Evolutionary conservation across 257 asterid genomes (phyloP).

Genomic region (Solanum dulcamara): DNA sequence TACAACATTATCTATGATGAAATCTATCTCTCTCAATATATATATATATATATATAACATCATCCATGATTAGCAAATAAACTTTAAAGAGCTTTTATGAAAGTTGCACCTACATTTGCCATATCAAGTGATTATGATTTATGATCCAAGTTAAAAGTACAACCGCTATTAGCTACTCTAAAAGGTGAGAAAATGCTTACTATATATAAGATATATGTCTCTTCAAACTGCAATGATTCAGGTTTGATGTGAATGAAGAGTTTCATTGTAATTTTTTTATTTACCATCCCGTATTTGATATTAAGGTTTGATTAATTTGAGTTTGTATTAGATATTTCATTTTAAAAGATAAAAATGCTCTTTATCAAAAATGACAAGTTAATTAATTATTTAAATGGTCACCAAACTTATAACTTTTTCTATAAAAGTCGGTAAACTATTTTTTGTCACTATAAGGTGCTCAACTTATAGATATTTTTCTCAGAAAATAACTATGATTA

Average conservation of each 20-base stretch:
- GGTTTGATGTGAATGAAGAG: neutral
- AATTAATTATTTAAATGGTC: neutral
- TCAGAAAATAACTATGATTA: neutral
- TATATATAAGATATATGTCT: neutral
- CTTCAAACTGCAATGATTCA: neutral
- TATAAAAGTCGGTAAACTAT: neutral
- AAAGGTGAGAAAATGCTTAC: neutral
- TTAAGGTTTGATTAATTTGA: neutral
- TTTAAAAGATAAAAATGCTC: neutral
- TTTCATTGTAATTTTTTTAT: neutral
- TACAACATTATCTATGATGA: too few species aligned
- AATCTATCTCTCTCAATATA: too few species aligned
- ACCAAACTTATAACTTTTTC: neutral
- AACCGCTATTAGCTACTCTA: neutral
- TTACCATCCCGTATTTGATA: neutral
- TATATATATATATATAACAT: too few species aligned
- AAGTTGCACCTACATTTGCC: neutral
- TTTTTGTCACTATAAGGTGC: neutral
- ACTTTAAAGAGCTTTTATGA: neutral
- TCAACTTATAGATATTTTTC: neutral
- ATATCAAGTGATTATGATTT: neutral
- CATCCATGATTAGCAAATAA: neutral
- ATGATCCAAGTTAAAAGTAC: neutral
- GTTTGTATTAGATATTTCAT: neutral
- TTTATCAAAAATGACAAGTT: accelerated